These are phyloP conservation scores for Didymella segeticola DNA, from an alignment of 2,329 filamentous ascomycete species.

Conservation along the genomic window DNA sequence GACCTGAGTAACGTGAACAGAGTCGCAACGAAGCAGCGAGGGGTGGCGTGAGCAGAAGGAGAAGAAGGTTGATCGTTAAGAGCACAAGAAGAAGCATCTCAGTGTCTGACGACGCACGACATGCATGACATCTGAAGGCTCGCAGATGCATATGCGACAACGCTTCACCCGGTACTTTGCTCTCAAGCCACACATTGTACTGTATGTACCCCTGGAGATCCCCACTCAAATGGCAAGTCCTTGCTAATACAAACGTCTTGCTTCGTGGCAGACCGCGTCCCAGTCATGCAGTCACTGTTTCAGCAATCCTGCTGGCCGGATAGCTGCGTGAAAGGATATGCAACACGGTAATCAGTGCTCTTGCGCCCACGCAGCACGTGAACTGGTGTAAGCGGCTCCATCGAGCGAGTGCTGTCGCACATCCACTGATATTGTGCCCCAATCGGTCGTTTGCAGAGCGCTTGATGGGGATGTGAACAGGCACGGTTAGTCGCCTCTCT, in stretches of 20 bases:
- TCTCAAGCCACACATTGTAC: constrained; percentile 20
- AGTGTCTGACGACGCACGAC: constrained; percentile 33
- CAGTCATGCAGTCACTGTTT: constrained; percentile 30
- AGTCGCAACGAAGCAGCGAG: constrained; percentile 24
- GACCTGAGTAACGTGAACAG: constrained; percentile 36
- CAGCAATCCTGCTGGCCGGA: constrained; percentile 27
- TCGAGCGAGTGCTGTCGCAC: constrained; percentile 39
- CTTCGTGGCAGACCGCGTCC: constrained; percentile 18
- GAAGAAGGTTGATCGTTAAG: constrained; percentile 17
- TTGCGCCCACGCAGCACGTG: constrained; percentile 43
- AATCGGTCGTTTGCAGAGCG: constrained; percentile 30
- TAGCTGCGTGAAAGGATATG: constrained; percentile 34
- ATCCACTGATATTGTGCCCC: constrained; percentile 21
- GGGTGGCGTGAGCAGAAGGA: constrained; percentile 18
- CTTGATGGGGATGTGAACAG: constrained; percentile 17
- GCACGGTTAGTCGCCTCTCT: constrained; percentile 25
- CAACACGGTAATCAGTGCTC: constrained; percentile 37
- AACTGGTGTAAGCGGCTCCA: constrained; percentile 33
- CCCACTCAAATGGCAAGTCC: constrained; percentile 1
- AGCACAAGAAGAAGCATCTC: constrained; percentile 20
- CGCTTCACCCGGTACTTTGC: constrained; percentile 13
- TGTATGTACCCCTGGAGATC: constrained; percentile 14
- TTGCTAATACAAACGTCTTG: constrained; percentile 9
- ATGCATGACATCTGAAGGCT: constrained; percentile 35
- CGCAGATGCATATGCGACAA: constrained; percentile 28